Evolutionary conservation across 1,284 basidiomycete genomes (phyloP), one percentile per base, ranked within the genome.

Genomic region (Cryptococcus depauperatus): DNA sequence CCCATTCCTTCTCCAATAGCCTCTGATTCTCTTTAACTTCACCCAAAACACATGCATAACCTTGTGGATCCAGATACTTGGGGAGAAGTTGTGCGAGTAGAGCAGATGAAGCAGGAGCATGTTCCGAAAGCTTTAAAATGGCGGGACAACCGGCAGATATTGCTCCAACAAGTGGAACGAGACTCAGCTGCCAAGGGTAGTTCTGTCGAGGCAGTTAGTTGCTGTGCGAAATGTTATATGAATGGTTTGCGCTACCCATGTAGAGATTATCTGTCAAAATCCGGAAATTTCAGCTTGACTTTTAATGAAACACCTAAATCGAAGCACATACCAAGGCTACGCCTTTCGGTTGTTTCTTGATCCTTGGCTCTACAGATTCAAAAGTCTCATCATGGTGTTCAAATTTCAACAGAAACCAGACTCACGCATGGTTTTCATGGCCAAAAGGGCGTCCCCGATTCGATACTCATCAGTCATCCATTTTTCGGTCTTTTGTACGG

Each of bases 1-100:
- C 89, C 86, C 88, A 95, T 43, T 77, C 79, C 30, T 87, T 74
- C 57, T 88, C 83, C 9, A 95, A 75, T 5, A 91, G 65, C 75
- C 77, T 83, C 26, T 82, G 84, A 0, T 83, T 81, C 68, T 90
- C 83, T 0, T 81, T 74, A 2, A 88, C 70, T 28, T 71, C 83
- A 4, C 91, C 91, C 54, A 85, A 80, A 28, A 92, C 81, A 41
- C 93, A 76, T 1, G 77, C 72, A 42, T 82, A 79, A 4, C 83
- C 71, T 39, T 84, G 80, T 0, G 75, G 71, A 67, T 93, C 90
- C 51, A 96, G 66, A 62, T 96, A 93, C 61, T 84, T 81, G 4
- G 81, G 80, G 14, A 88, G 48, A 3, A 93, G 78, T 56, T 86
- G 81, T 0, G 82, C 77, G 13, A 91, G 64, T 9, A 93, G 74